Conservation (phyloP, 352 stramenopile species). For the Thraustochytrium sp. region DNA sequence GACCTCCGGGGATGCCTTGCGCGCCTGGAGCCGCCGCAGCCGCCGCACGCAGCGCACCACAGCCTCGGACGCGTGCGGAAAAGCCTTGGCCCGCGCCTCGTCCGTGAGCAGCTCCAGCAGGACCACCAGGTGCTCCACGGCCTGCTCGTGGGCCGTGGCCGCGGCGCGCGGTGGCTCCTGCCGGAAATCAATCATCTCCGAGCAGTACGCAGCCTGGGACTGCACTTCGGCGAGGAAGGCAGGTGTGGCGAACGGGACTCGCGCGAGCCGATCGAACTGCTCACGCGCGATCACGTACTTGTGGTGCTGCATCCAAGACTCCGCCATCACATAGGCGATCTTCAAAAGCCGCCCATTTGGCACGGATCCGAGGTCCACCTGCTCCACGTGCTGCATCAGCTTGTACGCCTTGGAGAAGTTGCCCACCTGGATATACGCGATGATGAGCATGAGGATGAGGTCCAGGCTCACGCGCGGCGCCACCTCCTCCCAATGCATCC, state of each 20-base stretch:
- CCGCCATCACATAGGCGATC: background rate
- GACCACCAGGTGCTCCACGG: background rate
- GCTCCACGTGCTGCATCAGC: background rate
- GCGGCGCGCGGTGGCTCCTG: background rate
- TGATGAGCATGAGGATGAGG: constrained; percentile 26
- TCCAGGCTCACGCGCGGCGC: background rate
- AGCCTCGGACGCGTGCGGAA: too few species aligned
- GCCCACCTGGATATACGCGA: background rate
- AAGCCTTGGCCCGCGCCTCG: background rate
- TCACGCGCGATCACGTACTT: constrained; percentile 20
- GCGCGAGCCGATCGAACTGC: background rate
- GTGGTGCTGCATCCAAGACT: background rate
- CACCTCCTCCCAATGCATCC: constrained; percentile 11
- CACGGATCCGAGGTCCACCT: background rate
- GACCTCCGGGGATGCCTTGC: too few species aligned
- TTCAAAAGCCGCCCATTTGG: background rate
- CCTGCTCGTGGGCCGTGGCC: background rate
- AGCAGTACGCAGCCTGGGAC: constrained; percentile 19
- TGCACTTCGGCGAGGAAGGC: background rate
- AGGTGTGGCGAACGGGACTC: background rate
- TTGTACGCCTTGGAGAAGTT: background rate
- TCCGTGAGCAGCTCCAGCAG: background rate
- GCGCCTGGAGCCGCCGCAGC: too few species aligned
- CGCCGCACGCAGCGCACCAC: too few species aligned
- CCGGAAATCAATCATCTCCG: background rate